Evolutionary conservation across 129 eudicot genomes (phyloP).

Genomic region (Flaveria robusta): DNA sequence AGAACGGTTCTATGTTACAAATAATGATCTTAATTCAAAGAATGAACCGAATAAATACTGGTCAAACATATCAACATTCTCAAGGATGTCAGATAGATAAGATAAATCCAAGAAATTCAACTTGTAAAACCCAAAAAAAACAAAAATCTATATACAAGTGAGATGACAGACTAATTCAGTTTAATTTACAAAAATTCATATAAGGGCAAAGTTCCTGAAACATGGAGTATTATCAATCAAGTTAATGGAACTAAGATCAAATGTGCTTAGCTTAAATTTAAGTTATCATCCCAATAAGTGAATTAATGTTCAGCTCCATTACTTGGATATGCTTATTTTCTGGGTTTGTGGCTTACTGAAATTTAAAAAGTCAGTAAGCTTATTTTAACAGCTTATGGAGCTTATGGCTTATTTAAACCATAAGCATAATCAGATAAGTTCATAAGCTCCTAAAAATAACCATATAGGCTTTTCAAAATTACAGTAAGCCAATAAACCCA

Average conservation of each 20-base stretch:
- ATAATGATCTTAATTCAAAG: not conserved
- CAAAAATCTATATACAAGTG: not conserved
- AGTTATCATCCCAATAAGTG: not conserved
- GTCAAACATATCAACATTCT: not conserved
- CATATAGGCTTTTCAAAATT: not conserved
- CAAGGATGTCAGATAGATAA: not conserved
- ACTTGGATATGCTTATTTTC: not conserved
- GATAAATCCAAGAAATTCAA: not conserved
- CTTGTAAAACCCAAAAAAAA: not conserved
- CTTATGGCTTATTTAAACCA: not conserved
- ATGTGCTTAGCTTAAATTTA: constrained; percentile 7
- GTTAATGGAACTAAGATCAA: not conserved
- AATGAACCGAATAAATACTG: not conserved
- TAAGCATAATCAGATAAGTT: not conserved
- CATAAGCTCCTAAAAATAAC: not conserved
- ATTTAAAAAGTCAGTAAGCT: not conserved
- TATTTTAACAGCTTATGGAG: not conserved
- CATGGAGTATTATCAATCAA: not conserved
- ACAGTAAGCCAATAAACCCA: not conserved
- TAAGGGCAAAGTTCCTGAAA: not conserved
- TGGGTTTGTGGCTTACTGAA: not conserved
- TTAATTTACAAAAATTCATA: not conserved
- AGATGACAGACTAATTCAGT: not conserved
- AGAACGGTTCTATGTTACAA: not conserved
- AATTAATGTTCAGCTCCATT: not conserved